A percentile compares a stretch with the other conserved stretches of the same genome.
Evolutionary conservation across 306 rosid species (phyloP).

Genomic region (Cucurbita moschata): DNA sequence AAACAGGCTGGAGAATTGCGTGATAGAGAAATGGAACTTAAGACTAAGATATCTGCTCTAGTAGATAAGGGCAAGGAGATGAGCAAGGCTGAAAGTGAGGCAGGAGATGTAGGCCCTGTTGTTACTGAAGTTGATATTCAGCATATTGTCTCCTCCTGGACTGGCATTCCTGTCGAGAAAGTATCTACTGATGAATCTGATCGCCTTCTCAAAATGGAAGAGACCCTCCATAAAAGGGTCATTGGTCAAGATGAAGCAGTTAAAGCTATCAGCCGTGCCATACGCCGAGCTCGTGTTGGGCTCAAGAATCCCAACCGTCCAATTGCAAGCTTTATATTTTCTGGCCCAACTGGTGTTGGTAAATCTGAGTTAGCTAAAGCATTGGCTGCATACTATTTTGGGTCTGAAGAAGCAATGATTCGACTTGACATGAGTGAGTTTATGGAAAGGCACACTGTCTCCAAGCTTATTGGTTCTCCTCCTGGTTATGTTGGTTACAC

Average conservation of each 20-base stretch:
- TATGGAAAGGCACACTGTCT: slow-evolving; percentile 92
- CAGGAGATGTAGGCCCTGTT: slow-evolving; percentile 66
- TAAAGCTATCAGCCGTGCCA: slow-evolving; percentile 84
- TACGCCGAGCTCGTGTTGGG: slow-evolving; percentile 91
- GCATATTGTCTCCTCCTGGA: slow-evolving; percentile 82
- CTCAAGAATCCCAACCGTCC: slow-evolving; percentile 91
- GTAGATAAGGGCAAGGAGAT: slow-evolving; percentile 87
- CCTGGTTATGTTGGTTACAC: slow-evolving; percentile 98
- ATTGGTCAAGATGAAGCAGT: slow-evolving; percentile 95
- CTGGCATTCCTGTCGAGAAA: slow-evolving; percentile 94
- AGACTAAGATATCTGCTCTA: slow-evolving; percentile 69
- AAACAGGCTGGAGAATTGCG: slow-evolving; percentile 85
- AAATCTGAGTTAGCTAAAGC: slow-evolving; percentile 91
- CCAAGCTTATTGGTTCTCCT: slow-evolving; percentile 91
- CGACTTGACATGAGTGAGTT: slow-evolving; percentile 97
- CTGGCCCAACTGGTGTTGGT: slow-evolving; percentile 98
- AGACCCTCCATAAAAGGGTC: slow-evolving; percentile 70
- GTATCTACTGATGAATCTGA: slow-evolving; percentile 88
- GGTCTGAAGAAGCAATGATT: slow-evolving; percentile 95
- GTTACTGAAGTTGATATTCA: slow-evolving; percentile 91
- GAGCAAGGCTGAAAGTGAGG: slow-evolving; percentile 94
- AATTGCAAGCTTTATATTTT: slow-evolving; percentile 90
- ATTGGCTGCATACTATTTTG: slow-evolving; percentile 84
- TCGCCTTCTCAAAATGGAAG: slow-evolving; percentile 98
- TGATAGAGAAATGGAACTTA: slow-evolving; percentile 85